Conservation (phyloP, 148 eudicot species). For the Arbutus unedo region DNA sequence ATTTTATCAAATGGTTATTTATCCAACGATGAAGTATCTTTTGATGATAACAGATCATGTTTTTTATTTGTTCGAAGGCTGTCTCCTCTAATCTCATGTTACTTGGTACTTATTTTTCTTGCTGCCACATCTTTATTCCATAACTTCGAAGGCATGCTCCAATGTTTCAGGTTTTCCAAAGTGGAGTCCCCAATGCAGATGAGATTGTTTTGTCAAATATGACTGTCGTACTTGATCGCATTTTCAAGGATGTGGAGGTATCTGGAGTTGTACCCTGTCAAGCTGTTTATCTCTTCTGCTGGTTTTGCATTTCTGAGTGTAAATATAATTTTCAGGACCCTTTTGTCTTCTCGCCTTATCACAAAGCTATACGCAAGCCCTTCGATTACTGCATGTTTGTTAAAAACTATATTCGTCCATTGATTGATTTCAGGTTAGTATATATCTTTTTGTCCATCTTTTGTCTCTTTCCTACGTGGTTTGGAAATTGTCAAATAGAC, state of each 20-base stretch:
- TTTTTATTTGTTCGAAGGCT: background rate
- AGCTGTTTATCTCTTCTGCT: conserved; percentile 18
- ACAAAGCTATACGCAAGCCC: conserved; percentile 86
- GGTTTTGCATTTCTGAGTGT: conserved; percentile 19
- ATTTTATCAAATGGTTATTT: background rate
- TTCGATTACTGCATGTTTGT: conserved; percentile 84
- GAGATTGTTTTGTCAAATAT: conserved; percentile 81
- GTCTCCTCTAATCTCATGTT: background rate
- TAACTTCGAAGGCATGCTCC: conserved; percentile 1
- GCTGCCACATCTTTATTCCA: background rate
- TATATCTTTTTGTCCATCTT: conserved; percentile 8
- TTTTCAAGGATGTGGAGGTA: conserved; percentile 85
- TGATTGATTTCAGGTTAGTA: conserved; percentile 87
- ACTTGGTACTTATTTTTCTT: background rate
- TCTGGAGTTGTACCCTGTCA: conserved; percentile 19
- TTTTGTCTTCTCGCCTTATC: conserved; percentile 69
- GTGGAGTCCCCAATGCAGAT: conserved; percentile 71
- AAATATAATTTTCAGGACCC: conserved; percentile 63
- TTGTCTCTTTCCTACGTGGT: conserved; percentile 5
- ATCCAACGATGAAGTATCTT: background rate
- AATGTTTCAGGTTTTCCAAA: conserved; percentile 60
- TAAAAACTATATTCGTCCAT: conserved; percentile 74
- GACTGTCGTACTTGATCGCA: conserved; percentile 67
- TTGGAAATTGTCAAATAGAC: background rate
- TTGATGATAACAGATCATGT: background rate